Percentiles rank a stretch among this genome's conserved stretches.
Evolutionary conservation across 2,329 filamentous ascomycete genomes (phyloP).

Genomic region (Pseudocercospora fijiensis): DNA sequence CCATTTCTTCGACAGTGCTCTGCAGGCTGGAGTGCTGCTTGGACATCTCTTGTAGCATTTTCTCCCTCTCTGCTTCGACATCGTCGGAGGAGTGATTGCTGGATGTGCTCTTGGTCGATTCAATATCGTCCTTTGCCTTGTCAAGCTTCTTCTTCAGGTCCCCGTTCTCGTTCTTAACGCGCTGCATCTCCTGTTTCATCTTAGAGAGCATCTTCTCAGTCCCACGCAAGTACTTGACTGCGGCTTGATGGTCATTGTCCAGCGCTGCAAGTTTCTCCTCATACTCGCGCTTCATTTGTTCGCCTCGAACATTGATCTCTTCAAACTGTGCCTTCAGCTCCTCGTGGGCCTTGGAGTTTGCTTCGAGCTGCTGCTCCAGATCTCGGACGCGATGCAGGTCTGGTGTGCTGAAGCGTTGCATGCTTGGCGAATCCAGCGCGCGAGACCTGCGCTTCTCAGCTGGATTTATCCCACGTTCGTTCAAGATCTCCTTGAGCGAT

Average conservation of each 20-base stretch:
- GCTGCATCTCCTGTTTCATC: conserved; percentile 94
- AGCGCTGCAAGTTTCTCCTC: conserved; percentile 90
- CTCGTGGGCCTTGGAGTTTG: conserved; percentile 75
- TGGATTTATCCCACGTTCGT: conserved; percentile 82
- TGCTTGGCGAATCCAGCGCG: conserved; percentile 70
- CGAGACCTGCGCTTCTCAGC: conserved; percentile 70
- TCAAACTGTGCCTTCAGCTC: conserved; percentile 79
- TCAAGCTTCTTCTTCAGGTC: conserved; percentile 78
- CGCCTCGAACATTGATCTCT: conserved; percentile 71
- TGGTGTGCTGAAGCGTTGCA: conserved; percentile 65
- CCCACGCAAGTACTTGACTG: conserved; percentile 95
- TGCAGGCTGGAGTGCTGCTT: conserved; percentile 68
- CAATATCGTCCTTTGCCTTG: conserved; percentile 38
- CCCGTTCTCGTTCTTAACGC: conserved; percentile 83
- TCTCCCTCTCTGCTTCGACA: conserved; percentile 73
- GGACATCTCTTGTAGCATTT: conserved; percentile 67
- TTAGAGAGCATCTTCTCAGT: conserved; percentile 99
- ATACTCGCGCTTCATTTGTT: conserved; percentile 85
- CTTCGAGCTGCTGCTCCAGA: conserved; percentile 82
- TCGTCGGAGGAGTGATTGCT: conserved; percentile 48
- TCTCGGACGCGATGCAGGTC: conserved; percentile 78
- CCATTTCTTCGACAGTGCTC: conserved; percentile 64
- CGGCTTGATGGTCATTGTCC: conserved; percentile 96
- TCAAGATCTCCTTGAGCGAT: conserved; percentile 87
- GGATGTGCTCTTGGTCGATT: conserved; percentile 33